Percentiles rank a stretch among this genome's conserved stretches.
Evolutionary conservation across 108 stramenopile genomes (phyloP).

Genomic region (Skeletonema potamos): DNA sequence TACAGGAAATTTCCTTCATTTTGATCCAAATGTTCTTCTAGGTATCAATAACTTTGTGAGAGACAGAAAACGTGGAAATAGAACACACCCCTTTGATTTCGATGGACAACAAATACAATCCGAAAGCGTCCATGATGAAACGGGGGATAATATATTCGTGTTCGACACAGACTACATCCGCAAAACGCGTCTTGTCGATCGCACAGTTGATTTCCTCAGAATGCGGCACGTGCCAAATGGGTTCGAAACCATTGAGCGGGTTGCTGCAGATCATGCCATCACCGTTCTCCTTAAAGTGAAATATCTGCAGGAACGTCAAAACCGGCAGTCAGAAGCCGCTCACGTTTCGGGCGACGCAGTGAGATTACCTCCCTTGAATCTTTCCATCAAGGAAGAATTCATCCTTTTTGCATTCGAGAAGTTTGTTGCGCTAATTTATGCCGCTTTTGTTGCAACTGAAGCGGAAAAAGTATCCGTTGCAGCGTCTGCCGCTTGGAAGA

Average conservation of each 20-base stretch:
- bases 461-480: slow-evolving; percentile 13
- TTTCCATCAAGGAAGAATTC: slow-evolving; percentile 37
- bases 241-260: slow-evolving; percentile 33
- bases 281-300: slow-evolving; percentile 39
- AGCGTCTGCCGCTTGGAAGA: not conserved
- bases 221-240: slow-evolving; percentile 78
- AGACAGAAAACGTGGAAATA: not conserved
- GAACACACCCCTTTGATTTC: not conserved
- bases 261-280: slow-evolving; percentile 42
- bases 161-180: slow-evolving; percentile 63
- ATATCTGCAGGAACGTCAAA: slow-evolving; percentile 47
- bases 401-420: slow-evolving; percentile 36
- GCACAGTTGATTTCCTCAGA: slow-evolving; percentile 72
- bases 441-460: slow-evolving; percentile 20
- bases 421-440: slow-evolving; percentile 27
- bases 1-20: slow-evolving; percentile 19
- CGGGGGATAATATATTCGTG: slow-evolving; percentile 18
- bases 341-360: slow-evolving; percentile 1
- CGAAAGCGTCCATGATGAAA: not conserved
- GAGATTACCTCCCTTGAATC: slow-evolving; percentile 14
- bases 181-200: slow-evolving; percentile 57
- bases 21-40: slow-evolving; percentile 1
- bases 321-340: slow-evolving; percentile 20
- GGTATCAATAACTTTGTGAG: slow-evolving; percentile 9
- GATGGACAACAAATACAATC: not conserved